A percentile compares a stretch with the other conserved stretches of the same genome.
These are phyloP conservation scores for Senna siamea DNA, from an alignment of 306 rosid species.

Conservation along the genomic window DNA sequence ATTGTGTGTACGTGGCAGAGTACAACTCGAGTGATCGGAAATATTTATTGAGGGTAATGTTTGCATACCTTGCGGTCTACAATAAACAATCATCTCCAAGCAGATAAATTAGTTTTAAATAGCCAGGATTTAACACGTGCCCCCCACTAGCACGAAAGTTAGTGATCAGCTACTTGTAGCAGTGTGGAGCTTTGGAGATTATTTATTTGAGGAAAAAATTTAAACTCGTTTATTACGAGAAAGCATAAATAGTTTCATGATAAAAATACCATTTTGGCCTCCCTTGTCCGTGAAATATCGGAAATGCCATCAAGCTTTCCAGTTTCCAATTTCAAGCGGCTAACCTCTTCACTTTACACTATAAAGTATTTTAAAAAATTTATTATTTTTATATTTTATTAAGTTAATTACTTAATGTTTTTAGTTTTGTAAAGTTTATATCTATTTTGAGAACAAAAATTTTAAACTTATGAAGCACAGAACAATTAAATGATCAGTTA, in stretches of 20 bases:
- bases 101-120: neutral
- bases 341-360: no score
- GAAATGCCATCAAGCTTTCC: constrained; percentile 38
- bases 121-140: neutral
- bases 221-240: constrained; percentile 2
- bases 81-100: neutral
- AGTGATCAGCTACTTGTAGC: neutral
- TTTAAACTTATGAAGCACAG: no score
- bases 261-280: neutral
- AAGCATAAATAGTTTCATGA: constrained; percentile 26
- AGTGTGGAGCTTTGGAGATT: neutral
- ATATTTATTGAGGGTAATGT: neutral
- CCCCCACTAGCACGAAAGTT: constrained; percentile 32
- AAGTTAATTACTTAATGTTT: no score
- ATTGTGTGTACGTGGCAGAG: constrained; percentile 42
- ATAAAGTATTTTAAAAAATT: no score
- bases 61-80: neutral
- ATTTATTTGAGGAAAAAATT: constrained; percentile 14
- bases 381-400: no score
- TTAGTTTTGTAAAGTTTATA: no score
- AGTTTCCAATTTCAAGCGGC: neutral
- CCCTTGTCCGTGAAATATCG: neutral
- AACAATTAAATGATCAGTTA: no score
- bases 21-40: constrained; percentile 30
- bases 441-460: no score